Base-by-base conservation (phyloP, 805 yeast species). In the Yarrowia bubula region DNA sequence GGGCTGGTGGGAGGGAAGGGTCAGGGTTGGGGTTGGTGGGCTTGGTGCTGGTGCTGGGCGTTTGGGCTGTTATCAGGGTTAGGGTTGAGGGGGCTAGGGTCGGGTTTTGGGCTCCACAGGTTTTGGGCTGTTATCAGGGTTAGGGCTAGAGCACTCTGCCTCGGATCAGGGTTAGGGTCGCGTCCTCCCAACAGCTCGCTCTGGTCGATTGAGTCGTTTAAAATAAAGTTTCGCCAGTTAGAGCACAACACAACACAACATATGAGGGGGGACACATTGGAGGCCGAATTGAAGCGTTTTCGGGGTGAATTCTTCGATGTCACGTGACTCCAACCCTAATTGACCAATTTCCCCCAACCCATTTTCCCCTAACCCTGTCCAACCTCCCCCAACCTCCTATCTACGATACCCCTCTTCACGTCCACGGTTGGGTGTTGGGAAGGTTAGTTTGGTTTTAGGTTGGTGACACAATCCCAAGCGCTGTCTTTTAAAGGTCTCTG, bases 381-480 rank as follows among this genome's bases (percentile, higher is more conserved):
- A 9, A 28, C 7, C 7, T 2, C 2, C 15, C 46, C 31, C 32
- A n/a, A 43, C 32, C 47, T 43, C 47, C 18, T 18, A 31, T 18
- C 32, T n/a, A 13, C 2, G 4, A 17, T 44, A 33, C 44, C 44
- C 60, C 43, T 46, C 22, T 46, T n/a, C n/a, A n/a, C n/a, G n/a
- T 53, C 15, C 39, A 8, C 47, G 61, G 64, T 35, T 60, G 64
- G 37, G 64, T 44, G 53, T 44, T 60, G 53, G 64, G 64, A 46
- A 60, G 35, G 31, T 28, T 28, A 31, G 35, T 18, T 4, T 17
- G 46, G 31, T 33, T 18, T 18, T 41, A 55, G 14, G 61, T 55
- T 55, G 22, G 38, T 41, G 47, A 41, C 61, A 55, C 61, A 53
- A 10, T 28, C 7, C 14, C 32, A 17, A n/a, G 32, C 31, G 31